Conservation (phyloP, 176 grass and related monocot genomes). For the Metroxylon sagu region DNA sequence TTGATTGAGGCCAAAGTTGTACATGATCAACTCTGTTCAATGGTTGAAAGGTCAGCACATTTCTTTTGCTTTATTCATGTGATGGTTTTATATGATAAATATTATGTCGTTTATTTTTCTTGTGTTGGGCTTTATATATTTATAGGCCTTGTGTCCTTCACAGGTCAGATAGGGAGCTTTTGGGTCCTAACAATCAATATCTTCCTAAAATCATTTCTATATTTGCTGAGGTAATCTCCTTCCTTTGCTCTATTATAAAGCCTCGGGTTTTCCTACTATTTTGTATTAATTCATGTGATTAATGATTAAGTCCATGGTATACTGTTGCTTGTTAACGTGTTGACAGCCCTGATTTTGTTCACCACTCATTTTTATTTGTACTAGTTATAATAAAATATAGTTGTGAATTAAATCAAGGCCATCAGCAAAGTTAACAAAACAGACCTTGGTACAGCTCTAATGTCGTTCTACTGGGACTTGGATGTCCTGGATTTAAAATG, state of each 20-base stretch:
- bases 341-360: too few relatives aligned
- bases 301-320: too few relatives aligned
- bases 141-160: background rate
- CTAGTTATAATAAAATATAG: too few relatives aligned
- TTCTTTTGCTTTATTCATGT: background rate
- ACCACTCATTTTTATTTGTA: too few relatives aligned
- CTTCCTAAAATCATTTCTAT: conserved; percentile 71
- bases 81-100: background rate
- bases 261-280: too few relatives aligned
- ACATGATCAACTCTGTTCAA: conserved; percentile 80
- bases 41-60: conserved; percentile 74
- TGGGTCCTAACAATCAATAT: conserved; percentile 74
- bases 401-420: too few relatives aligned
- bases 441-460: too few relatives aligned
- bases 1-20: conserved; percentile 98
- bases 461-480: too few relatives aligned
- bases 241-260: background rate
- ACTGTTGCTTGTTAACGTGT: too few relatives aligned
- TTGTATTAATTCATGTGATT: too few relatives aligned
- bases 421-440: too few relatives aligned
- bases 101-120: conserved; percentile 8
- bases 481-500: too few relatives aligned
- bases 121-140: background rate
- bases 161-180: conserved; percentile 73
- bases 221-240: conserved; percentile 69